phyloP scores from a whole-genome alignment of 1,284 basidiomycete genomes.

The Cystobasidium pallidum region DNA sequence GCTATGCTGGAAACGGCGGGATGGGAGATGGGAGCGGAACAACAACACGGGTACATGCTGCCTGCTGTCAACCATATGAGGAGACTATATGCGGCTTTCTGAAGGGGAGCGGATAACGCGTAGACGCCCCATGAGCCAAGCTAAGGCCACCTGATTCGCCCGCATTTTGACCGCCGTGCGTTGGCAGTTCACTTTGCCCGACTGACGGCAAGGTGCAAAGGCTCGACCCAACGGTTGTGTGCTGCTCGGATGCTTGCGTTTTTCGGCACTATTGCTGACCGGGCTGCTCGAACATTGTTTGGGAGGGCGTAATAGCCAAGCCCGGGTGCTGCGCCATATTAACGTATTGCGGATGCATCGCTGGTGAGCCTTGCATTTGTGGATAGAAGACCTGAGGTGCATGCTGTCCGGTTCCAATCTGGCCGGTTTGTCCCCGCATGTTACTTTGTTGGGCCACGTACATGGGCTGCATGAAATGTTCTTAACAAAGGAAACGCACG shows the following conservation, averaged over 20 bases:
- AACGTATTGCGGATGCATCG: conserved; percentile 33
- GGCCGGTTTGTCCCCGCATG: conserved; percentile 3
- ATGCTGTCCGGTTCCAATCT: conserved; percentile 14
- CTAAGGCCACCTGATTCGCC: too few relatives aligned
- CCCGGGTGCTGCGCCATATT: conserved; percentile 21
- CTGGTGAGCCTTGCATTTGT: conserved; percentile 26
- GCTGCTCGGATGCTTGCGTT: background rate
- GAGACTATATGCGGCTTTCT: too few relatives aligned
- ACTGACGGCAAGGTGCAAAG: too few relatives aligned
- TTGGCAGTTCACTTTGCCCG: too few relatives aligned
- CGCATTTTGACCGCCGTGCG: too few relatives aligned
- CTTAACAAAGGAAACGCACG: background rate
- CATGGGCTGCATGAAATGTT: conserved; percentile 37
- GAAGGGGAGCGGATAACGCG: too few relatives aligned
- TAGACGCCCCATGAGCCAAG: too few relatives aligned
- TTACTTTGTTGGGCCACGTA: conserved; percentile 14
- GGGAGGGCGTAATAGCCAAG: conserved; percentile 25
- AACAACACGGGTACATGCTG: too few relatives aligned
- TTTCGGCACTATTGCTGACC: background rate
- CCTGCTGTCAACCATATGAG: too few relatives aligned
- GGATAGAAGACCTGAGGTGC: conserved; percentile 31
- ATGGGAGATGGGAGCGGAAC: too few relatives aligned
- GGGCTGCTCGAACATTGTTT: conserved; percentile 34
- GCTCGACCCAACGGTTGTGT: too few relatives aligned
- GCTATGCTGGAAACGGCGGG: too few relatives aligned